phyloP scores from a whole-genome alignment of 1,139 yeast species.

The Fermentozyma sake region DNA sequence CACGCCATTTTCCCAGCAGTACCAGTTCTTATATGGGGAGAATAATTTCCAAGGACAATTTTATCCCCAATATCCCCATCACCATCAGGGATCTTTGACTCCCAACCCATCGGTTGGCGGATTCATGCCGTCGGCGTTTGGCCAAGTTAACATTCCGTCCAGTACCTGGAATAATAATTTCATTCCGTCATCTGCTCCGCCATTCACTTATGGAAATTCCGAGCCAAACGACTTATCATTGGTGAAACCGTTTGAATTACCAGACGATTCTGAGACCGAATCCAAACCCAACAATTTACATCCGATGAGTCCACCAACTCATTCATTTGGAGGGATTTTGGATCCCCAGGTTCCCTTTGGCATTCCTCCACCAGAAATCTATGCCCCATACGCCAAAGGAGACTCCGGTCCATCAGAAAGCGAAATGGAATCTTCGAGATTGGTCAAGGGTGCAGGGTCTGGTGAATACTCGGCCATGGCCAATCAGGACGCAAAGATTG shows the following conservation, averaged over 20 bases:
- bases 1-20: slow-evolving; percentile 3
- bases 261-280: slow-evolving; percentile 10
- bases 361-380: slow-evolving; percentile 2
- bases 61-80: slow-evolving; percentile 11
- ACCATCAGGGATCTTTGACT: slow-evolving; percentile 25
- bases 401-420: slow-evolving; percentile 5
- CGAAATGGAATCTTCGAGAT: no score
- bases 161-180: slow-evolving; percentile 27
- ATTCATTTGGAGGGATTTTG: slow-evolving; percentile 21
- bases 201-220: slow-evolving; percentile 20
- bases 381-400: no score
- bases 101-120: slow-evolving; percentile 26
- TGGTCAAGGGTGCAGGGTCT: background rate
- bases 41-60: slow-evolving; percentile 13
- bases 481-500: background rate
- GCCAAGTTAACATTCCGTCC: slow-evolving; percentile 17
- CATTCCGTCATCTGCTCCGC: slow-evolving; percentile 36
- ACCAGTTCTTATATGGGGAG: slow-evolving; percentile 8
- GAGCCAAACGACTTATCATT: slow-evolving; percentile 12
- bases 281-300: slow-evolving; percentile 1
- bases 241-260: slow-evolving; percentile 33
- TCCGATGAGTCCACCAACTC: no score
- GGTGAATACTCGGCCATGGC: background rate
- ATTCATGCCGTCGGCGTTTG: slow-evolving; percentile 16
- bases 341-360: slow-evolving; percentile 15